Evolutionary conservation across 148 eudicot genomes (phyloP).

Genomic region (Cornus controversa): DNA sequence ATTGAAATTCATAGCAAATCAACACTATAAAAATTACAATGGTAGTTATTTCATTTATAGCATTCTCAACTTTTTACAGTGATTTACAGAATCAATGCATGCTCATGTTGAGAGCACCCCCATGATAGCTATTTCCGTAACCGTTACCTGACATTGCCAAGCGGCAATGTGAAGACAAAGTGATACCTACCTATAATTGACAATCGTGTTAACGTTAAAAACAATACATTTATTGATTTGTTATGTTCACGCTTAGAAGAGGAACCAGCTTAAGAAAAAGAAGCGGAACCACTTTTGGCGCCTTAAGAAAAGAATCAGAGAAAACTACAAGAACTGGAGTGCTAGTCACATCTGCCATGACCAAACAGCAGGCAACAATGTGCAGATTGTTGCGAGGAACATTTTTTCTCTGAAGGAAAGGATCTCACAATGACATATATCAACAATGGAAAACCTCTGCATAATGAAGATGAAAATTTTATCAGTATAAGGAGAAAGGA

Average conservation of each 20-base stretch:
- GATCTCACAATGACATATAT: slow-evolving; percentile 30
- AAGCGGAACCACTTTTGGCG: background rate
- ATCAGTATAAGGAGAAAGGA: slow-evolving; percentile 8
- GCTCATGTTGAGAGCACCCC: too few relatives aligned
- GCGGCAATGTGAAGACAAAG: background rate
- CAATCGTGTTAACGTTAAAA: background rate
- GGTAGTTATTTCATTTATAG: too few relatives aligned
- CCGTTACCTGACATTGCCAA: background rate
- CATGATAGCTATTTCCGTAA: background rate
- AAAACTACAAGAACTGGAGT: background rate
- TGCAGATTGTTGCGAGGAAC: background rate
- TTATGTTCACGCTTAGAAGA: background rate
- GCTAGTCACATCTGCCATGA: slow-evolving; percentile 3
- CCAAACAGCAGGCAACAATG: slow-evolving; percentile 4
- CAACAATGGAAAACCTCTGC: slow-evolving; percentile 39
- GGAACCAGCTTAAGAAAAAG: slow-evolving; percentile 6
- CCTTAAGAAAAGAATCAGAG: background rate
- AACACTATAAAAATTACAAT: background rate
- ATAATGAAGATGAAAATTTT: slow-evolving; percentile 20
- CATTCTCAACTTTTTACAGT: background rate
- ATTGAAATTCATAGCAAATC: background rate
- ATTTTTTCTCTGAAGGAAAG: slow-evolving; percentile 24
- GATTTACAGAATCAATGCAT: background rate
- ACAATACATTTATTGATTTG: background rate
- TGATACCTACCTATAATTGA: background rate